Conservation (phyloP, 2,329 filamentous ascomycete species). For the Diaporthe sp. region DNA sequence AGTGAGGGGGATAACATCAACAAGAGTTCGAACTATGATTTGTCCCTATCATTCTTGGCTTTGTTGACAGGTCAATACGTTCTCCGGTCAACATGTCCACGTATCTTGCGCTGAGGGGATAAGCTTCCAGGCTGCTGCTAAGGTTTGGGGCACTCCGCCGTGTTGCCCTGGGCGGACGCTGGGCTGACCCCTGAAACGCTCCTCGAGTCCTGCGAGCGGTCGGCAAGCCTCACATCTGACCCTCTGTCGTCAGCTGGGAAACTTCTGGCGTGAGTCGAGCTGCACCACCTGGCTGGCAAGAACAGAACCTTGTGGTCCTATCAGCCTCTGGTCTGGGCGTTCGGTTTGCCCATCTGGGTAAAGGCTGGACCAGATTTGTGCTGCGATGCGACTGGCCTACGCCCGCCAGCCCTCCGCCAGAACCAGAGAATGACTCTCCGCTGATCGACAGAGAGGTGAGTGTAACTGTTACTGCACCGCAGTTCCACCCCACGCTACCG, state of each 20-base stretch:
- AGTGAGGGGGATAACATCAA: neutral
- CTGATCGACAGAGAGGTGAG: conserved; percentile 10
- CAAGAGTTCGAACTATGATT: neutral
- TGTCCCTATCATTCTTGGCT: neutral
- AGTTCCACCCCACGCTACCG: conserved; percentile 17
- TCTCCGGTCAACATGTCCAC: conserved; percentile 8
- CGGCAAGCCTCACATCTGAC: conserved; percentile 8
- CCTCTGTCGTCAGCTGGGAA: conserved; percentile 4
- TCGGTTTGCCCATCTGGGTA: conserved; percentile 14
- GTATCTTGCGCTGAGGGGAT: neutral
- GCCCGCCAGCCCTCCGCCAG: neutral
- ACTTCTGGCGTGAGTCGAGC: conserved; percentile 21
- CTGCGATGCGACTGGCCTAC: conserved; percentile 9
- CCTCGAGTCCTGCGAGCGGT: neutral
- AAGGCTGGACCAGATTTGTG: neutral
- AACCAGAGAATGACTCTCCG: conserved; percentile 24
- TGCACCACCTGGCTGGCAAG: neutral
- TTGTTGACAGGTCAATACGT: conserved; percentile 1
- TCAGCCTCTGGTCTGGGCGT: conserved; percentile 9
- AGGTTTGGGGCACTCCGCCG: neutral
- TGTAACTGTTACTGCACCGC: neutral
- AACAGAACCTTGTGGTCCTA: neutral
- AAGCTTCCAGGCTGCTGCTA: neutral
- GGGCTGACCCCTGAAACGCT: conserved; percentile 22
- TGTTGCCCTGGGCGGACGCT: neutral